Base-by-base conservation (phyloP, 257 asterid species). In the Solanum sitiens region DNA sequence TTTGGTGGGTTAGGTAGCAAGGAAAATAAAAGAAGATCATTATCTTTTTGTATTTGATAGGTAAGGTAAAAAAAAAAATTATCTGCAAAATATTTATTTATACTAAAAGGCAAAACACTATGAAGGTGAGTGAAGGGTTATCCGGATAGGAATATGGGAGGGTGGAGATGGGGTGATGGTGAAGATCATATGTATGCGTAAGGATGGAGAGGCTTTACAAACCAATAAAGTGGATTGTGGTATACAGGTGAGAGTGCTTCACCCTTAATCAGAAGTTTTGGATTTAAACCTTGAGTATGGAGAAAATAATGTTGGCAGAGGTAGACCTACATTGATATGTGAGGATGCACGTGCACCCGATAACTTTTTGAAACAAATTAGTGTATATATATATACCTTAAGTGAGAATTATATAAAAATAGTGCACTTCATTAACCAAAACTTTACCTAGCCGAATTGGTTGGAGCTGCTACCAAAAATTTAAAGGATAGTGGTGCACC, bases 161-260 rank as follows among this genome's bases (percentile, higher is more conserved):
- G 67, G 4, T 59, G 25, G 67, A 56, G 4, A 56, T 53, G 61
- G 23, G 10, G 23, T 0, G 61, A 53, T 0, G 23, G 3, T 6
- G 61, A 53, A 53, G 63, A 53, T 53, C n/a, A 53, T 53, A 18
- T 53, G 63, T 16, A 53, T 53, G n/a, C n/a, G 1, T 16, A 53
- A 6, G 23, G 63, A 53, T 16, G 23, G 0, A 16, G 63, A 53
- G 23, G 63, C 23, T 53, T 53, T 16, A 35, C 39, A 35, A 35
- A 35, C 1, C 39, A 5, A 35, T 27, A 1, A 27, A 7, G 6
- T 35, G 37, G 37, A 0, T 4, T 0, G 6, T 0, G 6, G 37
- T 35, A 1, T 0, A 33, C 0, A 0, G 1, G 5, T 4, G 5
- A 5, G 6, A 35, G 6, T 35, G 7, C 0, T 35, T 35, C 39